Conservation (phyloP, 495 filamentous ascomycete genomes). For the Ramalina intermedia region DNA sequence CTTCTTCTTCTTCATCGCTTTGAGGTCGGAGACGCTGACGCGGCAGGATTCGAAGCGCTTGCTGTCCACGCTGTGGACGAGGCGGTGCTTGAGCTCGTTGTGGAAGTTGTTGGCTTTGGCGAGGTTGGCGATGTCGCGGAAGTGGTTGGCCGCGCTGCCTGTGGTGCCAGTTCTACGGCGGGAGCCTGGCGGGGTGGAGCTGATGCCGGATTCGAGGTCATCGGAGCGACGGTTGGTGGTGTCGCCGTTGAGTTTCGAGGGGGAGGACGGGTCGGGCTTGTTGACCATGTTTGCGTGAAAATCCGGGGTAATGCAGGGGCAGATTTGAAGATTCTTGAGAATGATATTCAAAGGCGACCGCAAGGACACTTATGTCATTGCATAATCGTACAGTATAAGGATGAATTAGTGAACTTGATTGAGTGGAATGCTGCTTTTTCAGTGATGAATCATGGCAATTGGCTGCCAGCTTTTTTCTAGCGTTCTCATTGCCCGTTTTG, state of each 20-base stretch:
- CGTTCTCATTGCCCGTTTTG: too few species aligned
- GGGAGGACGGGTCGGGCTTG: not conserved
- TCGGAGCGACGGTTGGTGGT: conserved; percentile 5
- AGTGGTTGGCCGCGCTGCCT: not conserved
- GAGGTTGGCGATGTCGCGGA: conserved; percentile 8
- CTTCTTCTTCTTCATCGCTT: conserved; percentile 32
- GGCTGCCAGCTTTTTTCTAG: too few species aligned
- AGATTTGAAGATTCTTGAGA: too few species aligned
- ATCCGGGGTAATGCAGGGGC: too few species aligned
- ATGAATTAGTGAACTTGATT: too few species aligned
- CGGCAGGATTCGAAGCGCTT: conserved; percentile 25
- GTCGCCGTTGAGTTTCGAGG: conserved; percentile 1
- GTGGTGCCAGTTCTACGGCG: conserved; percentile 1
- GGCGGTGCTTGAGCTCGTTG: conserved; percentile 25
- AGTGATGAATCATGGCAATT: too few species aligned
- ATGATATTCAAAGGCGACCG: too few species aligned
- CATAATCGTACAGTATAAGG: too few species aligned
- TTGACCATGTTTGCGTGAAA: conserved; percentile 3
- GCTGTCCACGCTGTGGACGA: conserved; percentile 29
- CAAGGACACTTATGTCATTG: too few species aligned
- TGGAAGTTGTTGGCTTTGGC: conserved; percentile 11
- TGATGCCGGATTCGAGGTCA: conserved; percentile 14
- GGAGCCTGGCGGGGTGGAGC: not conserved
- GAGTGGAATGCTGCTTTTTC: too few species aligned
- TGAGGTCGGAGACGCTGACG: conserved; percentile 31